These are phyloP conservation scores for Solanum microdontum DNA, from an alignment of 257 asterid species.

Conservation along the genomic window DNA sequence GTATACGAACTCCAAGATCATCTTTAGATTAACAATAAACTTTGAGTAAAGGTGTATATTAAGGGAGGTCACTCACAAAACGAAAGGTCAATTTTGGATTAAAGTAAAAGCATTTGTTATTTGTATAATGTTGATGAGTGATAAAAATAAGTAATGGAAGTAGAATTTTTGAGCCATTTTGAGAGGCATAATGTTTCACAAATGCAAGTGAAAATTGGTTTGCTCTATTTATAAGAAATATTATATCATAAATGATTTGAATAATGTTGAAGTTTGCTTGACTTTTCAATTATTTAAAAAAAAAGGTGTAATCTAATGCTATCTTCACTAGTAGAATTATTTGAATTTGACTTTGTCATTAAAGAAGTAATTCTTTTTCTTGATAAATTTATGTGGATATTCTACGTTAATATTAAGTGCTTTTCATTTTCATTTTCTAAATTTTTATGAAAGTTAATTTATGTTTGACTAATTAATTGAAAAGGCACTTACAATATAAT, in stretches of 20 bases:
- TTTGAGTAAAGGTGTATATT: no score
- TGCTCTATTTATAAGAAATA: neutral
- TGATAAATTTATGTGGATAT: neutral
- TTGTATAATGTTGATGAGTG: neutral
- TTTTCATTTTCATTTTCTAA: no score
- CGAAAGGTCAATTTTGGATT: rapidly evolving
- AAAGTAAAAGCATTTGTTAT: no score
- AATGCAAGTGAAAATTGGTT: neutral
- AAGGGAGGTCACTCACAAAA: no score
- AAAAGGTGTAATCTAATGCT: no score
- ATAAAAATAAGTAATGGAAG: no score
- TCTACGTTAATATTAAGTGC: neutral
- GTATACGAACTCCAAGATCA: neutral
- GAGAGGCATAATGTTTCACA: neutral
- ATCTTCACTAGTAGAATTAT: no score
- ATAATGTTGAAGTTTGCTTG: neutral
- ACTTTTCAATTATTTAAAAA: neutral
- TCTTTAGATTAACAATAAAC: neutral
- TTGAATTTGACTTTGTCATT: neutral
- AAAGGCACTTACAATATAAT: no score
- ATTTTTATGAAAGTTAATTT: neutral
- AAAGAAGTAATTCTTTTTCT: no score
- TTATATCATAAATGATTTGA: neutral
- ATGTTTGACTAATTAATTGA: neutral
- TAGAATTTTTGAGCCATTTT: neutral